phyloP scores from a whole-genome alignment of 2,329 filamentous ascomycete species.

The Fusarium robinianum region DNA sequence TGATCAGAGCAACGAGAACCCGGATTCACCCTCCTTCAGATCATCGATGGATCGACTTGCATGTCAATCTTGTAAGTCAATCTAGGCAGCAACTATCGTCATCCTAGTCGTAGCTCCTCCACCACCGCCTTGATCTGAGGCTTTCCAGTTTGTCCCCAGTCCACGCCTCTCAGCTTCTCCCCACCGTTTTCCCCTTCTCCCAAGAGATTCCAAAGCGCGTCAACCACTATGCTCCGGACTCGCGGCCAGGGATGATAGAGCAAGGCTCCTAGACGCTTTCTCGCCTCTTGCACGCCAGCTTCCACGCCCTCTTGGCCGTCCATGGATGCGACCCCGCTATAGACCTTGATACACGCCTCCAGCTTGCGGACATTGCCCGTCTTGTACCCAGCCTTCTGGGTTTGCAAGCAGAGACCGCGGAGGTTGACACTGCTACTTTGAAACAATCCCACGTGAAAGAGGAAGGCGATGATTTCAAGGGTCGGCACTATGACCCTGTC shows the following conservation, averaged over 20 bases:
- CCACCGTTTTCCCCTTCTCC: slow-evolving; percentile 37
- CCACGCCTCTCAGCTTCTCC: slow-evolving; percentile 53
- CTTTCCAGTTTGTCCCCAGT: slow-evolving; percentile 62
- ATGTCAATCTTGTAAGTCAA: too few relatives aligned
- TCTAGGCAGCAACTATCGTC: slow-evolving; percentile 9
- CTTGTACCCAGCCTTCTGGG: slow-evolving; percentile 82
- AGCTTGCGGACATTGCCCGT: slow-evolving; percentile 81
- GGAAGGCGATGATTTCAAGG: slow-evolving; percentile 76
- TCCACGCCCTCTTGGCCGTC: slow-evolving; percentile 21
- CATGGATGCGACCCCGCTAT: slow-evolving; percentile 66
- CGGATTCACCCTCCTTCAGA: slow-evolving; percentile 5
- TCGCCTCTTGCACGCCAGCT: slow-evolving; percentile 54
- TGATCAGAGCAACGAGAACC: slow-evolving; percentile 10
- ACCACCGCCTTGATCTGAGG: slow-evolving; percentile 49
- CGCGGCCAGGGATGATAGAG: slow-evolving; percentile 82
- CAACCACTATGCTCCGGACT: slow-evolving; percentile 64
- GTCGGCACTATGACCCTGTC: slow-evolving; percentile 77
- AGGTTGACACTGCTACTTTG: slow-evolving; percentile 48
- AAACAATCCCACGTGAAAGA: slow-evolving; percentile 67
- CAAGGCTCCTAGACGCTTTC: slow-evolving; percentile 72
- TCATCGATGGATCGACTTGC: slow-evolving; percentile 16
- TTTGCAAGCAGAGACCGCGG: slow-evolving; percentile 67
- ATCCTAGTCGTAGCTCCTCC: slow-evolving; percentile 47
- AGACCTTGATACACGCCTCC: slow-evolving; percentile 78
- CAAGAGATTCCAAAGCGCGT: slow-evolving; percentile 61